phyloP scores from a whole-genome alignment of 805 yeast genomes.

The Isabelozyma rhagii region DNA sequence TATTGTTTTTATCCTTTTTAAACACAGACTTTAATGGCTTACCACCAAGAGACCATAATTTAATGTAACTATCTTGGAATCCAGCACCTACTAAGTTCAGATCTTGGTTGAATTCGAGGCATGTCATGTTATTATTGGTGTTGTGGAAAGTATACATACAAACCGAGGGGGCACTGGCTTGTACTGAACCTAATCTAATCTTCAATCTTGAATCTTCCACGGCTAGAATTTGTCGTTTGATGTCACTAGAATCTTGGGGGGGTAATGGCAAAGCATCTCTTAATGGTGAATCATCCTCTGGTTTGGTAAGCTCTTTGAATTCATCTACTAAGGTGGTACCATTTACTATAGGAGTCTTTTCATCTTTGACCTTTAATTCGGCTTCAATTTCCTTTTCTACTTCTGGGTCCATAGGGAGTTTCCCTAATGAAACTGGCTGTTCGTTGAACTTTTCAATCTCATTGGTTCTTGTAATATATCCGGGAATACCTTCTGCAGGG shows the following conservation, averaged over 20 bases:
- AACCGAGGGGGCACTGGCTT: constrained; percentile 86
- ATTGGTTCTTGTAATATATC: constrained; percentile 35
- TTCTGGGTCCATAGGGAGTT: constrained; percentile 82
- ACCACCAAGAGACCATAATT: constrained; percentile 92
- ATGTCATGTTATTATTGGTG: constrained; percentile 84
- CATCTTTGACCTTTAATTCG: constrained; percentile 78
- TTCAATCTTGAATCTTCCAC: constrained; percentile 81
- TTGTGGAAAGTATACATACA: constrained; percentile 99
- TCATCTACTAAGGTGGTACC: constrained; percentile 39
- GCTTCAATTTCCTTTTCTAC: constrained; percentile 80
- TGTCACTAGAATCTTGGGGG: constrained; percentile 71
- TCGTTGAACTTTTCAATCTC: constrained; percentile 63
- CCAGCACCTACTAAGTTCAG: constrained; percentile 89
- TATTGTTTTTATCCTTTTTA: constrained; percentile 51
- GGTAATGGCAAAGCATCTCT: constrained; percentile 83
- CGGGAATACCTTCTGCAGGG: constrained; percentile 53
- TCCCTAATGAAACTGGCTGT: constrained; percentile 76
- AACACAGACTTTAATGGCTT: constrained; percentile 67
- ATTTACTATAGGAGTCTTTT: constrained; percentile 30
- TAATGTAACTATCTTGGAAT: constrained; percentile 86
- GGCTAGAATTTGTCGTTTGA: constrained; percentile 71
- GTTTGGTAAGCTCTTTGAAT: constrained; percentile 44
- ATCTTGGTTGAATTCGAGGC: constrained; percentile 83
- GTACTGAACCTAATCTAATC: constrained; percentile 60
- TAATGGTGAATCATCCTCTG: constrained; percentile 64